These are phyloP conservation scores for Ascochyta rabiei DNA, from an alignment of 2,329 filamentous ascomycete species.

Conservation along the genomic window DNA sequence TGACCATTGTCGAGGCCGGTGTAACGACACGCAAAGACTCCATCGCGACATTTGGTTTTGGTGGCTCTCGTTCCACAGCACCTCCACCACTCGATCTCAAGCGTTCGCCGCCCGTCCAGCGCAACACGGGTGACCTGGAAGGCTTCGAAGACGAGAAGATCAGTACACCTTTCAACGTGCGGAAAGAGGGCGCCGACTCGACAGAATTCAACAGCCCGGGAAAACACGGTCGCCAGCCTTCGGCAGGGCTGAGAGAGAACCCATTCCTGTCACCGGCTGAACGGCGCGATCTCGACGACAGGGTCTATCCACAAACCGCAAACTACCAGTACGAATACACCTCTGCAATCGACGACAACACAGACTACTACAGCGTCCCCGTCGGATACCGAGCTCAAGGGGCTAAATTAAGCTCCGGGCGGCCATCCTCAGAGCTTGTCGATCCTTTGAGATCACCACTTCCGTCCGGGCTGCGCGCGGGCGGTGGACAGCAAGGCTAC, in stretches of 20 bases:
- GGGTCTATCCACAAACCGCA: conserved; percentile 16
- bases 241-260: not conserved
- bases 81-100: conserved; percentile 11
- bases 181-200: conserved; percentile 25
- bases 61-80: conserved; percentile 19
- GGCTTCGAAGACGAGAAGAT: conserved; percentile 30
- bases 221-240: conserved; percentile 3
- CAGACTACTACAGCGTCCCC: conserved; percentile 16
- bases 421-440: conserved; percentile 21
- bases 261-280: conserved; percentile 13
- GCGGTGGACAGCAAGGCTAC: not conserved
- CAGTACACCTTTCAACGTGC: conserved; percentile 29
- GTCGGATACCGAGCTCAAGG: conserved; percentile 17
- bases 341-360: conserved; percentile 13
- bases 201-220: not conserved
- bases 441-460: conserved; percentile 8
- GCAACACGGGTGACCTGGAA: conserved; percentile 24
- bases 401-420: not conserved
- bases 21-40: conserved; percentile 15
- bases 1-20: conserved; percentile 2
- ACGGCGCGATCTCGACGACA: not conserved
- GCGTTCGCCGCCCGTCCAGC: conserved; percentile 8
- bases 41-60: conserved; percentile 31
- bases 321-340: conserved; percentile 12
- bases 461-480: not conserved